Conservation (phyloP, 495 filamentous ascomycete species). For the Trichoderma erinaceum region DNA sequence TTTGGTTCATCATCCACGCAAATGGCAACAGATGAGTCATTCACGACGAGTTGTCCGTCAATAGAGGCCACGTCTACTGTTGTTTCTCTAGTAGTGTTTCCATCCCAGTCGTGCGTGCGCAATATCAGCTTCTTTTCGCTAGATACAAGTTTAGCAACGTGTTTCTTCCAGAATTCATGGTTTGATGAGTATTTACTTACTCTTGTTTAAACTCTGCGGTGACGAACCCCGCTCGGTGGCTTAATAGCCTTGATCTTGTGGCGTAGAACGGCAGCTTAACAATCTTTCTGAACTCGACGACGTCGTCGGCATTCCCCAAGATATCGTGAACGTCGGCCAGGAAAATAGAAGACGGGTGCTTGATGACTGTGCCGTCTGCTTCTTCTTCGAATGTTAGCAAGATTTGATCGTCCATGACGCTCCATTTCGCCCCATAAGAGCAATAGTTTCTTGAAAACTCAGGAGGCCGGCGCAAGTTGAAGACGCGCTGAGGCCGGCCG, state of each 20-base stretch:
- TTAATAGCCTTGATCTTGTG: neutral
- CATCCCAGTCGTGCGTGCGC: conserved; percentile 1
- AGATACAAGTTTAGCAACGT: neutral
- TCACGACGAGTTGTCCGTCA: neutral
- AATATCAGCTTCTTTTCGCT: neutral
- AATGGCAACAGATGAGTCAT: neutral
- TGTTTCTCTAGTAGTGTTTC: neutral
- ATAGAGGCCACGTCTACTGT: neutral
- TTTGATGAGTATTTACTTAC: neutral
- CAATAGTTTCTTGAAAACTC: neutral
- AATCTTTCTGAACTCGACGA: neutral
- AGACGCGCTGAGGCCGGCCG: neutral
- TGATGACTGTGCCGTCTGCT: no score
- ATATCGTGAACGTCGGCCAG: neutral
- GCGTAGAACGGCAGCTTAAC: neutral
- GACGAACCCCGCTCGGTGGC: neutral
- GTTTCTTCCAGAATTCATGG: neutral
- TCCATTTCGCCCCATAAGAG: neutral
- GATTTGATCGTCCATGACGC: conserved; percentile 11
- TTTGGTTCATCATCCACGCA: neutral
- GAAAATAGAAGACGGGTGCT: neutral
- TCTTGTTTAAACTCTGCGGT: neutral
- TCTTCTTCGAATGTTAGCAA: neutral
- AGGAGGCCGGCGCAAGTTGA: neutral
- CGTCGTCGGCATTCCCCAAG: neutral